Evolutionary conservation across 2,329 filamentous ascomycete species (phyloP), one percentile per base, ranked within the genome.

Genomic region (Penicillium sp.): DNA sequence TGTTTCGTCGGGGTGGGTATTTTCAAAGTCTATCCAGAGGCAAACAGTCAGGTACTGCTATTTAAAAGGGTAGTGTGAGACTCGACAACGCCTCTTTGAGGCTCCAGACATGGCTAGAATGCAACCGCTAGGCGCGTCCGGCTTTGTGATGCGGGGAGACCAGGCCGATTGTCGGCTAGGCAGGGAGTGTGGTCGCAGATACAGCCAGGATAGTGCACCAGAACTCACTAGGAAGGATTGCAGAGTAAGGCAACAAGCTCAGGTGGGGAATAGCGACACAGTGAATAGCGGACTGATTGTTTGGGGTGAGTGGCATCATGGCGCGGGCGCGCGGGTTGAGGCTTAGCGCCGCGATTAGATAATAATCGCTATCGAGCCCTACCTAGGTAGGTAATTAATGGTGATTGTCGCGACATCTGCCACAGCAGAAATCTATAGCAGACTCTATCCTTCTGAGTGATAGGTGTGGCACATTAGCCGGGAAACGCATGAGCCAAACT

Each of bases 251-350:
- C n/a, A 9, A 11, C 13, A n/a, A 15, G 13, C 16, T 35, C 23
- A 15, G 21, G 28, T 11, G 27, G 15, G 18, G 14, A 21, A 8
- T 8, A 23, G 14, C 28, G 16, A 26, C 4, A 23, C 14, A 27
- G 35, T 16, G 27, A 38, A 36, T 21, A 13, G 25, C 11, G 25
- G 25, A 27, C 26, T 35, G 48, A 42, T 51, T 51, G 45, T 51
- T 51, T 51, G 36, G 48, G 45, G 30, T 36, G 43, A 39, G 39
- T 51, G 45, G 48, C 40, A 51, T 48, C 45, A 47, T 46, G 35
- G 48, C 48, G 48, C 44, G 36, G 48, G 33, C 34, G 30, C 33
- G n/a, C n/a, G n/a, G n/a, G n/a, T n/a, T n/a, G n/a, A n/a, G n/a
- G n/a, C n/a, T n/a, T n/a, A n/a, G n/a, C n/a, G n/a, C n/a, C n/a